A percentile compares a stretch with the other conserved stretches of the same genome.
Evolutionary conservation across 176 grass and related monocot genomes (phyloP).

Genomic region (Cenchrus americanus): DNA sequence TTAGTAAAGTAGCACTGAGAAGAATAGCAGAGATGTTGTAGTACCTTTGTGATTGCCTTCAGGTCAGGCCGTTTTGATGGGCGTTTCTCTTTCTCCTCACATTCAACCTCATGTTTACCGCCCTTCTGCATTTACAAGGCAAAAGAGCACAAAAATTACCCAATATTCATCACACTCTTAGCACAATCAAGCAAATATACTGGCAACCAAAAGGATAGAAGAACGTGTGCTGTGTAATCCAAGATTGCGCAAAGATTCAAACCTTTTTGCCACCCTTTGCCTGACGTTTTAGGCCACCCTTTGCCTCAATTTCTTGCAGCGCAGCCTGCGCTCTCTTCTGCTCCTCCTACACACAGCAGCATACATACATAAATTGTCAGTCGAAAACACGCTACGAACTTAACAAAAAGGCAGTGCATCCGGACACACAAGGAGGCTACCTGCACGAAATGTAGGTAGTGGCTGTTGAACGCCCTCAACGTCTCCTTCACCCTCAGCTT

Average conservation of each 20-base stretch:
- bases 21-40: neutral
- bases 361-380: conserved; percentile 13
- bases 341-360: conserved; percentile 53
- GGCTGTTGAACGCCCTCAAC: conserved; percentile 66
- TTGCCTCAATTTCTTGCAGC: conserved; percentile 48
- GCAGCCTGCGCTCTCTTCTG: conserved; percentile 54
- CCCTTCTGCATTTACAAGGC: conserved; percentile 36
- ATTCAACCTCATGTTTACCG: conserved; percentile 17
- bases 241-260: neutral
- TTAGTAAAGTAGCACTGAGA: neutral
- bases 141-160: neutral
- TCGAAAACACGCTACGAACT: neutral
- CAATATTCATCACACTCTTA: neutral
- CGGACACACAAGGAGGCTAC: conserved; percentile 24
- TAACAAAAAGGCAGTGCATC: neutral
- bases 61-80: conserved; percentile 63
- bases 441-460: conserved; percentile 84
- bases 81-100: conserved; percentile 52
- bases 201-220: neutral
- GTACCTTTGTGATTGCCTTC: conserved; percentile 69
- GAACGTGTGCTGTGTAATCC: neutral
- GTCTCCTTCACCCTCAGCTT: conserved; percentile 71
- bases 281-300: conserved; percentile 34
- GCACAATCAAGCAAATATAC: neutral
- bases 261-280: conserved; percentile 37